phyloP scores from a whole-genome alignment of 2,329 filamentous ascomycete species.

The Aspergillus sclerotialis region DNA sequence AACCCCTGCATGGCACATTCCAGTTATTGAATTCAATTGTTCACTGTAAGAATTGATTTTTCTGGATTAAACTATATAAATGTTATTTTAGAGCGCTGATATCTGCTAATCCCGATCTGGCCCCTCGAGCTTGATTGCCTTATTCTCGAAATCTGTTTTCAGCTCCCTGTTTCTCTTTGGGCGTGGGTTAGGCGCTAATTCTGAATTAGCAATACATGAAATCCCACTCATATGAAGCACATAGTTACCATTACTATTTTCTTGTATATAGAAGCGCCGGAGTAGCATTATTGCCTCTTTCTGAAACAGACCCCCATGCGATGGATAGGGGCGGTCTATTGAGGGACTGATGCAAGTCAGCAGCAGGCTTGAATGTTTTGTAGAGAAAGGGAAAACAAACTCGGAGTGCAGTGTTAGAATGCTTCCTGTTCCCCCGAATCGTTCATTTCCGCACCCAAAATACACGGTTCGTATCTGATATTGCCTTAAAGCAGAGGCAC shows the following conservation, averaged over 20 bases:
- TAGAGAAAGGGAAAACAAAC: constrained; percentile 30
- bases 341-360: constrained; percentile 47
- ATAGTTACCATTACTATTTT: constrained; percentile 76
- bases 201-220: constrained; percentile 6
- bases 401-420: constrained; percentile 81
- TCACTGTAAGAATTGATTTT: neutral
- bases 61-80: too few relatives aligned
- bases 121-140: constrained; percentile 4
- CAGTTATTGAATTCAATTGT: neutral
- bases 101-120: neutral
- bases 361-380: constrained; percentile 1
- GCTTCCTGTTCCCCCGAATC: constrained; percentile 92
- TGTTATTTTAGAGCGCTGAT: too few relatives aligned
- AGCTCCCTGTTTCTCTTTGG: constrained; percentile 58
- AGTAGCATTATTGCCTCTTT: constrained; percentile 91
- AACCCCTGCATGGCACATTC: too few relatives aligned
- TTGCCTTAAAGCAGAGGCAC: constrained; percentile 84
- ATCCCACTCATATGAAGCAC: neutral
- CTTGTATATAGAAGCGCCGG: constrained; percentile 92
- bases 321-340: constrained; percentile 71
- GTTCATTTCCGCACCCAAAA: constrained; percentile 92
- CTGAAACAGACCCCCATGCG: constrained; percentile 78
- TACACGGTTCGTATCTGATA: constrained; percentile 83
- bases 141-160: constrained; percentile 50
- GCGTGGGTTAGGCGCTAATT: constrained; percentile 54